Conservation (phyloP, 2,329 filamentous ascomycete species). For the Septoria linicola region DNA sequence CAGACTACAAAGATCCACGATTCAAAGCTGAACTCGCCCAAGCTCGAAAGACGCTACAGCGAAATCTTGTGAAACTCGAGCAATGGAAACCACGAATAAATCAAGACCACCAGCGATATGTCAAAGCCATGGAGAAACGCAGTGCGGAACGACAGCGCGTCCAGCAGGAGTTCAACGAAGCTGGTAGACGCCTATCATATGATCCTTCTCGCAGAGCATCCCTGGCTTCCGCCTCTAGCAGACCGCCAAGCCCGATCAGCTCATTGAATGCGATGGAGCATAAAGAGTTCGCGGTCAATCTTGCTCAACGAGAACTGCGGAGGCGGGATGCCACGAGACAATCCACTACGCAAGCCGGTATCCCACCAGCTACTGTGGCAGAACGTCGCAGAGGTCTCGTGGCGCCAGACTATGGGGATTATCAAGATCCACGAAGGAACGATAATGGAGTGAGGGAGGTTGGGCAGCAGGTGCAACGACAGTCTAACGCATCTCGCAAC, state of each 20-base stretch:
- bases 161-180: constrained; percentile 24
- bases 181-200: constrained; percentile 15
- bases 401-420: constrained; percentile 24
- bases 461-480: constrained; percentile 27
- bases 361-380: constrained; percentile 47
- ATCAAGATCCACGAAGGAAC: constrained; percentile 6
- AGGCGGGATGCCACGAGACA: constrained; percentile 62
- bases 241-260: constrained; percentile 19
- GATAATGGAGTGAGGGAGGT: constrained; percentile 31
- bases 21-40: constrained; percentile 54
- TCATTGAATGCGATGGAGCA: constrained; percentile 67
- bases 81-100: constrained; percentile 75
- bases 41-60: constrained; percentile 62
- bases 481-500: constrained; percentile 13
- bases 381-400: constrained; percentile 32
- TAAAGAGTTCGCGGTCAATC: constrained; percentile 70
- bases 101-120: constrained; percentile 67
- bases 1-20: constrained; percentile 67
- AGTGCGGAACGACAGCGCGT: constrained; percentile 33
- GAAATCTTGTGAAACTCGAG: constrained; percentile 71
- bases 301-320: constrained; percentile 70
- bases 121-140: constrained; percentile 50
- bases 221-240: constrained; percentile 15
- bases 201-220: constrained; percentile 22
- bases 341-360: constrained; percentile 53